Evolutionary conservation across 2,329 filamentous ascomycete genomes (phyloP), one percentile per base, ranked within the genome.

Genomic region (Sporothrix inflata): DNA sequence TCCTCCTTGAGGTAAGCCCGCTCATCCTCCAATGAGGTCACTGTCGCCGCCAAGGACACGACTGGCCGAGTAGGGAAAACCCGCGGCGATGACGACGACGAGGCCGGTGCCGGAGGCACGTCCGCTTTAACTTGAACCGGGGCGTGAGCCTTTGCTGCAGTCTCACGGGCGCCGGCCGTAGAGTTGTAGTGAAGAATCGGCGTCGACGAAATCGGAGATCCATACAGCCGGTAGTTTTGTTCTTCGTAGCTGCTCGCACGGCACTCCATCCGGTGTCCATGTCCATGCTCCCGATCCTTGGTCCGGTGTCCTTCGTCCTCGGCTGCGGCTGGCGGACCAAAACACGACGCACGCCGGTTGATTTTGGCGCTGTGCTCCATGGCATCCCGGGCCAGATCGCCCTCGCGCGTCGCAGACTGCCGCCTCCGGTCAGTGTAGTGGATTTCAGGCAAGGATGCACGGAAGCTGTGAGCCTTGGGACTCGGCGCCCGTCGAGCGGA

Each of bases 191-290:
- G 45, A 16, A 55, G n/a, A 8, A 30, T 47, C 21, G 47, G 30
- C 3, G 57, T 19, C 19, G 34, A 63, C 1, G 49, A 69, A 7
- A 27, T 9, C 12, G 66, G 45, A 3, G 71, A 45, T 5, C 65
- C 55, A 16, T 65, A 63, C 45, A 69, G 16, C 14, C 55, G 55
- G 30, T 69, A 63, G 65, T 53, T 63, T 19, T 69, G 34, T 16
- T 72, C 71, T 8, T 72, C 71, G 11, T 45, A 27, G 30, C 65
- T 38, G 34, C 71, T 57, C 24, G 47, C 71, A 4, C 65, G 53
- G 8, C 63, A 53, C 53, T 68, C 65, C 16, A 42, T 69, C 1
- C 49, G 30, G 30, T 42, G 34, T 1, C 16, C 53, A 16, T 42
- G 34, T 1, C 16, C 53, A 16, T 21, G 4, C 34, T 49, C 42